These are phyloP conservation scores for Tilletia walkeri DNA, from an alignment of 1,284 basidiomycete genomes.

Conservation along the genomic window DNA sequence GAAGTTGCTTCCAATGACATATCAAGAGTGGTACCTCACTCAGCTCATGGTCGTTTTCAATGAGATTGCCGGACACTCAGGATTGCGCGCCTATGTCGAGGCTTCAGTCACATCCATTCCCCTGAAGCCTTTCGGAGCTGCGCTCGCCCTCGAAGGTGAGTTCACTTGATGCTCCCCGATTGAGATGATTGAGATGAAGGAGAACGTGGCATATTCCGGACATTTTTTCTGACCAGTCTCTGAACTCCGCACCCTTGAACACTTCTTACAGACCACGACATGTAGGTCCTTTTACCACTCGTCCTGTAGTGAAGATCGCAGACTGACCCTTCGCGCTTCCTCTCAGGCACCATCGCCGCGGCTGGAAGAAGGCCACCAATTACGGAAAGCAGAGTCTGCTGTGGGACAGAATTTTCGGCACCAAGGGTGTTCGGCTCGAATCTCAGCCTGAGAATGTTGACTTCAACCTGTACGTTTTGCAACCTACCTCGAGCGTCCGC, in stretches of 20 bases:
- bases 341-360: conserved; percentile 38
- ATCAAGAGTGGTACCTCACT: conserved; percentile 4
- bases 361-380: conserved; percentile 12
- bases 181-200: not conserved
- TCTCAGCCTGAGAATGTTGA: too few relatives aligned
- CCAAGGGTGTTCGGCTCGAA: conserved; percentile 8
- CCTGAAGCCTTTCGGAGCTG: too few relatives aligned
- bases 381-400: conserved; percentile 43
- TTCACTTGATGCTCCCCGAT: not conserved
- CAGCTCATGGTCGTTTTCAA: not conserved
- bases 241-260: too few relatives aligned
- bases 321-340: conserved; percentile 27
- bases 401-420: conserved; percentile 51
- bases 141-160: too few relatives aligned
- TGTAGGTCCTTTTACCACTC: conserved; percentile 22
- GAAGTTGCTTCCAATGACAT: not conserved
- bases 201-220: not conserved
- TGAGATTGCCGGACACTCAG: not conserved
- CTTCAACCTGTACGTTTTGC: too few relatives aligned
- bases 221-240: not conserved
- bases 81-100: too few relatives aligned
- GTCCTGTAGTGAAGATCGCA: too few relatives aligned
- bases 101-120: too few relatives aligned
- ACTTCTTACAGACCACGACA: conserved; percentile 27
- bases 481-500: too few relatives aligned